Evolutionary conservation across 2,329 filamentous ascomycete species (phyloP).

Genomic region (Periconia sp.): DNA sequence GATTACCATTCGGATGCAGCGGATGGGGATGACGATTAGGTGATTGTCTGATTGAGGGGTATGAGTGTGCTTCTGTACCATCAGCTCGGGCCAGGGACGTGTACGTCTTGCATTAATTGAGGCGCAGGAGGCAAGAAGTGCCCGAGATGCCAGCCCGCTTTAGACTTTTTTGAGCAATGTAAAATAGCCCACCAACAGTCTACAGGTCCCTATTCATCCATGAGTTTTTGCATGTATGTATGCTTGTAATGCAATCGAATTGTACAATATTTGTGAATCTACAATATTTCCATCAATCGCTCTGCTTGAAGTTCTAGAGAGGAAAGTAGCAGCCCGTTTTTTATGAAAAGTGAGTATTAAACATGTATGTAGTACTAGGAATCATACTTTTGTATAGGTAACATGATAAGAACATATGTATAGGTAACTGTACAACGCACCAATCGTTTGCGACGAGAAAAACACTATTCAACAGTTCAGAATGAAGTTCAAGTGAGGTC

Average conservation of each 20-base stretch:
- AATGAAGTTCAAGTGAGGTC: background rate
- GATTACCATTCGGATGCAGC: constrained; percentile 73
- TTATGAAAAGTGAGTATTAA: too few relatives aligned
- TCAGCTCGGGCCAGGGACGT: constrained; percentile 15
- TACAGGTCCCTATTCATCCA: background rate
- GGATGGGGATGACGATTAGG: constrained; percentile 39
- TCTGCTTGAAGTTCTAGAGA: too few relatives aligned
- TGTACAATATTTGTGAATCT: background rate
- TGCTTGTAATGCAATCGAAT: background rate
- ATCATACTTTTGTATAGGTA: too few relatives aligned
- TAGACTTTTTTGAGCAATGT: constrained; percentile 6
- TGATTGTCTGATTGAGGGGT: constrained; percentile 1
- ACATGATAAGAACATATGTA: too few relatives aligned
- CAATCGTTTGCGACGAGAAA: too few relatives aligned
- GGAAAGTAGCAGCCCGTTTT: too few relatives aligned
- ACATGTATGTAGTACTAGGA: too few relatives aligned
- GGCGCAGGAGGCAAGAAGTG: constrained; percentile 12
- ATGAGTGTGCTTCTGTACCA: constrained; percentile 26
- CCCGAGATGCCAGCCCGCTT: background rate
- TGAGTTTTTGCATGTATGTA: background rate
- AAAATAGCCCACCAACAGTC: background rate
- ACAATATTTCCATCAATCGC: background rate
- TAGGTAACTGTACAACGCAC: too few relatives aligned
- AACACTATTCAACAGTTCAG: too few relatives aligned
- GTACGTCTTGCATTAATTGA: constrained; percentile 22